phyloP scores from a whole-genome alignment of 495 filamentous ascomycete genomes.

The Xylaria venustula region DNA sequence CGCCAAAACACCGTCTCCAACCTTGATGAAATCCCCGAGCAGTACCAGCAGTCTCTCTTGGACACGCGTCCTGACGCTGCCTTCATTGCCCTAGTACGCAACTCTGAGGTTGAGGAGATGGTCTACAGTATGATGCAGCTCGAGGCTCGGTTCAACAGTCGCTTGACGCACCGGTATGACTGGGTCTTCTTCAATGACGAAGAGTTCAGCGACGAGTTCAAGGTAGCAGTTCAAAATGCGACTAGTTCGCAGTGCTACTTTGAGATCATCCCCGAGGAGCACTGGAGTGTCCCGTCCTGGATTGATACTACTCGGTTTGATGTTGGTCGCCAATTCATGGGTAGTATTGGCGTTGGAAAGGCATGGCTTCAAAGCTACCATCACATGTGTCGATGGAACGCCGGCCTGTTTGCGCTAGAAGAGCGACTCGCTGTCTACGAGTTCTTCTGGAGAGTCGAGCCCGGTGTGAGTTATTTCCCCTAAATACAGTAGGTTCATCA shows the following conservation, averaged over 20 bases:
- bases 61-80: slow-evolving; percentile 67
- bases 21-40: slow-evolving; percentile 10
- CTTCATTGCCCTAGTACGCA: slow-evolving; percentile 78
- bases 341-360: slow-evolving; percentile 55
- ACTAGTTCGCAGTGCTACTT: slow-evolving; percentile 73
- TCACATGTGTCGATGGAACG: slow-evolving; percentile 77
- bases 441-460: slow-evolving; percentile 76
- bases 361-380: slow-evolving; percentile 58
- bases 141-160: slow-evolving; percentile 79
- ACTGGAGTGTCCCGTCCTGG: slow-evolving; percentile 71
- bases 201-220: slow-evolving; percentile 73
- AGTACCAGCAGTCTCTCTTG: slow-evolving; percentile 16
- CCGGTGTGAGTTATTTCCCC: slow-evolving; percentile 38
- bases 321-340: slow-evolving; percentile 50
- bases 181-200: slow-evolving; percentile 87
- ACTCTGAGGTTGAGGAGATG: slow-evolving; percentile 79
- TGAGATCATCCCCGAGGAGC: slow-evolving; percentile 65
- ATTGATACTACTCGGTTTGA: slow-evolving; percentile 60
- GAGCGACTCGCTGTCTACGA: slow-evolving; percentile 63
- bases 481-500: neutral
- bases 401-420: slow-evolving; percentile 74
- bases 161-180: slow-evolving; percentile 66
- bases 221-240: slow-evolving; percentile 65
- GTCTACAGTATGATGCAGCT: slow-evolving; percentile 72
- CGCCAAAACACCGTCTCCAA: slow-evolving; percentile 21